Base-by-base conservation (phyloP, 2,329 filamentous ascomycete genomes). In the Penicillium sp. region DNA sequence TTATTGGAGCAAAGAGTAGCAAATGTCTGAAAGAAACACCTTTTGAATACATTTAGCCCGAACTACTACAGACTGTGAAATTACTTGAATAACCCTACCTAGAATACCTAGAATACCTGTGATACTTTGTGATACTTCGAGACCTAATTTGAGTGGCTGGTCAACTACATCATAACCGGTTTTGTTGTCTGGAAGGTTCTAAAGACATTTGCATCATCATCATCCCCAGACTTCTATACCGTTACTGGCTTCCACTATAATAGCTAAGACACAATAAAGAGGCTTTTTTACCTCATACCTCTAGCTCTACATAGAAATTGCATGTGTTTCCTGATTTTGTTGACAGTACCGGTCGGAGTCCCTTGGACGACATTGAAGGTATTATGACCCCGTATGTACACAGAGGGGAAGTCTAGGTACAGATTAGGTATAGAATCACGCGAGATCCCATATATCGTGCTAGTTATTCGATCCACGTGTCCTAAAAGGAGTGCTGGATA, bases 151-250 rank as follows among this genome's bases (percentile, higher is more conserved):
- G 21, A 32, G 34, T 25, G 40, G 40, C 32, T 51, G 50, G 32
- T 47, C 27, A 40, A 23, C 42, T 47, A 50, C 48, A 52, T 52
- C 50, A 52, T 52, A 46, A n/a, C 29, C 15, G 21, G 32, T 3
- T 12, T 13, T n/a, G 31, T n/a, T 40, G 42, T 52, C 50, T 52
- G 16, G 50, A 52, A 52, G 50, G 21, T 52, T 52, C 50, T 27
- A 52, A 52, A 23, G 18, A 25, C 7, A 35, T 31, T 47, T 31
- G 27, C 35, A 39, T 46, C 42, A 52, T 46, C 27, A 32, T 40
- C 34, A 38, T 37, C 45, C 34, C 27, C 35, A 50, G 29, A 50
- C 29, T 10, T 23, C 12, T 16, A 23, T 23, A 40, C 8, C 13
- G 7, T 40, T 13, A 7, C 12, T 16, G 13, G 12, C 12, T 40